Conservation (phyloP, 345 rosid genomes). For the Cardiospermum halicacabum region DNA sequence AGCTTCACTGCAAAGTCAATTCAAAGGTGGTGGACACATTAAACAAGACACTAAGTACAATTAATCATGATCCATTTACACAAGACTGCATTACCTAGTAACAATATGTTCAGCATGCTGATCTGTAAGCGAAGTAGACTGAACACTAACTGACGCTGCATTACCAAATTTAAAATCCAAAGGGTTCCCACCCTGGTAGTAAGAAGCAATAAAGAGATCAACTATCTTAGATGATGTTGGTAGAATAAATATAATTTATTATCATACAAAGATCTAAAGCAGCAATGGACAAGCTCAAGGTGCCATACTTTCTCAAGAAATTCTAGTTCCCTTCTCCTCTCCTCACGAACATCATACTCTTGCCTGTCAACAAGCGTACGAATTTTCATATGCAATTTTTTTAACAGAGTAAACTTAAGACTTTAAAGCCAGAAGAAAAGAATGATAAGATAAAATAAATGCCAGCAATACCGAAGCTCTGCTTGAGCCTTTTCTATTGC, state of each 20-base stretch:
- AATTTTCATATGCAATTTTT: not conserved
- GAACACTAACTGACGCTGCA: constrained; percentile 77
- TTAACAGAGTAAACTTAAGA: too few species aligned
- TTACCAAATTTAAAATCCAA: constrained; percentile 86
- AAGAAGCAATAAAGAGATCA: constrained; percentile 15
- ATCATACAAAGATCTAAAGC: constrained; percentile 13
- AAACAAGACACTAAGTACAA: constrained; percentile 18
- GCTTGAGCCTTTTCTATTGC: constrained; percentile 97
- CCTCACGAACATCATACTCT: constrained; percentile 97
- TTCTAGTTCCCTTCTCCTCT: constrained; percentile 90
- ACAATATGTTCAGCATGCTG: constrained; percentile 76
- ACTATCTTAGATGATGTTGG: not conserved
- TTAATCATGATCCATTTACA: constrained; percentile 11
- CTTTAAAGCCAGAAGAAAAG: not conserved
- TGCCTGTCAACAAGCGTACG: constrained; percentile 51
- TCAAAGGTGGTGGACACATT: constrained; percentile 16
- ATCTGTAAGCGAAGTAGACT: constrained; percentile 87
- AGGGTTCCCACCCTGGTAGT: constrained; percentile 94
- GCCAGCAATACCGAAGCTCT: constrained; percentile 69
- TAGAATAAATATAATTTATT: not conserved
- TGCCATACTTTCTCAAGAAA: constrained; percentile 92
- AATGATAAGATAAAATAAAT: constrained; percentile 4
- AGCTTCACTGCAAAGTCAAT: constrained; percentile 65
- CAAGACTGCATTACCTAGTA: constrained; percentile 50
- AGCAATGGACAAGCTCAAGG: constrained; percentile 15